Base-by-base conservation (phyloP, 768 basidiomycete species). In the Boletus vinaceobasis region DNA sequence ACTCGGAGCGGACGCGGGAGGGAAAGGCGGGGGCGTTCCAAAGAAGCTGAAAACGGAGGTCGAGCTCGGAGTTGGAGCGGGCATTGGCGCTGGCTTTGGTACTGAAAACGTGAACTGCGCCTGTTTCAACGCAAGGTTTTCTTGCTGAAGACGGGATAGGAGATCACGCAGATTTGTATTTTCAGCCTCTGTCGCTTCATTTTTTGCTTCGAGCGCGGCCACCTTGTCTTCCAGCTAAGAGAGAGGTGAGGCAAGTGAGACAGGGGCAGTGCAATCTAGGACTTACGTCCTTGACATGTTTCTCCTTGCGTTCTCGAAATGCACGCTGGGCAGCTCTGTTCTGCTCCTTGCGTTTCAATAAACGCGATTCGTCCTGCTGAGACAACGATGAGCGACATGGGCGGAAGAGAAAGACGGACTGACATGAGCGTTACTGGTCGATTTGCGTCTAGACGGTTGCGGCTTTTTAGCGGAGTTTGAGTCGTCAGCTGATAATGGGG, bases 281-380 rank as follows among this genome's bases (percentile, higher is more conserved):
- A 79, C 92, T 75, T 66, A 97, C 94, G 69, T 97, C 94, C 68
- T 92, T 93, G 60, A 98, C 92, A 70, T 97, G 94, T 65, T 91
- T 93, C 75, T 99, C 96, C 73, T 98, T 95, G 57, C 96, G 82
- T 72, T 98, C 97, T 52, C 96, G 79, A 77, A 99, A 99, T 1
- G 96, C 96, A 50, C 96, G 86, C 72, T 99, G 97, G 7, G 96
- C 96, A 4, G 94, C 93, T 52, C 96, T 80, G 64, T 99, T 99
- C 74, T 98, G 96, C 63, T 98, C 91, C 74, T 98, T 98, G 58
- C 96, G 86, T 67, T 96, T 95, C 59, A 90, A 57, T 5, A 93
- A 72, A 23, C 90, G 82, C 5, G 78, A 71, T 64, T 92, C 90
- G 60, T 94, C 91, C 73, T 90, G 58, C 46, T 55, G 44, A 35